Conservation (phyloP, 2,329 filamentous ascomycete genomes). For the Pseudofabraea citricarpa region DNA sequence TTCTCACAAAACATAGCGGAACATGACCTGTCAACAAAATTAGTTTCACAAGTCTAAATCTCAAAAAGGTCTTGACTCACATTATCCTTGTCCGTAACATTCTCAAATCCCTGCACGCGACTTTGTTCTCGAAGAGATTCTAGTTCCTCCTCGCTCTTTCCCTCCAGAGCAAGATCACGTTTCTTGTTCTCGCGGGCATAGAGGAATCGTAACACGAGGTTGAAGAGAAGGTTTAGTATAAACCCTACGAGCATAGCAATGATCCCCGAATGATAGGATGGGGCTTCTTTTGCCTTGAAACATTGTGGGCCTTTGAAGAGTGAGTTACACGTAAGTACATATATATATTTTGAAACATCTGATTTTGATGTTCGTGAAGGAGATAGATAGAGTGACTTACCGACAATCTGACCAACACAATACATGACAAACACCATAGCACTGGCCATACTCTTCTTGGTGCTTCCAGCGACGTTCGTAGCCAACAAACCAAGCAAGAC, state of each 20-base stretch:
- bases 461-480: slow-evolving; percentile 67
- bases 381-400: slow-evolving; percentile 40
- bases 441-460: slow-evolving; percentile 71
- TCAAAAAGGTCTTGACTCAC: slow-evolving; percentile 15
- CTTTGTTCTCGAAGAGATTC: slow-evolving; percentile 26
- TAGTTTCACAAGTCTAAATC: not conserved
- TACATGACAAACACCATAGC: slow-evolving; percentile 68
- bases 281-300: slow-evolving; percentile 27
- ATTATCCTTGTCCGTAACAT: slow-evolving; percentile 34
- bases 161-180: slow-evolving; percentile 22
- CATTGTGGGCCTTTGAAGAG: slow-evolving; percentile 27
- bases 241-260: slow-evolving; percentile 28
- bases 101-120: slow-evolving; percentile 31
- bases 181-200: slow-evolving; percentile 27
- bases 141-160: slow-evolving; percentile 27
- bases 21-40: not conserved
- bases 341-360: not conserved
- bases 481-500: slow-evolving; percentile 39
- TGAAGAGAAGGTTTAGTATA: slow-evolving; percentile 25
- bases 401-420: slow-evolving; percentile 71
- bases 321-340: not conserved
- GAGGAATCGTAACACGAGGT: slow-evolving; percentile 16
- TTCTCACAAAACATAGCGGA: no score
- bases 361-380: slow-evolving; percentile 1
- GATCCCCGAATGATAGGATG: slow-evolving; percentile 30